Evolutionary conservation across 352 stramenopile species (phyloP), one percentile per base, ranked within the genome.

Genomic region (Globisporangium echinulatum): DNA sequence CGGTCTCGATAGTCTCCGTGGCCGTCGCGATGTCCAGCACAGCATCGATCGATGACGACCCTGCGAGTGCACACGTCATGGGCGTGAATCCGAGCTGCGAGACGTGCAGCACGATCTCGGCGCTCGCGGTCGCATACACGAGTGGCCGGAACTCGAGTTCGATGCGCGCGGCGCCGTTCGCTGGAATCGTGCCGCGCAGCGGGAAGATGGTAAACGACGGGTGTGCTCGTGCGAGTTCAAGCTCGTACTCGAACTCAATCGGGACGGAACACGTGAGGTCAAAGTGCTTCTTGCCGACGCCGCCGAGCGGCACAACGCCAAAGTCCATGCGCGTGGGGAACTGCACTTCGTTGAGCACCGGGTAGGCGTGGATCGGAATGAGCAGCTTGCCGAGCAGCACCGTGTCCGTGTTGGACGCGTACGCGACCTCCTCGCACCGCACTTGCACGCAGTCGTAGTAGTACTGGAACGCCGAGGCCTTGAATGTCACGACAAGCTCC

Each of bases 381-480:
- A 93, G 61, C 7, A 82, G 73, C 49, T 69, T 74, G 43, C 76
- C 75, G 10, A 66, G 53, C 7, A 72, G 68, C 39, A 59, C 57
- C 7, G 70, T 63, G 37, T 77, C 64, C 13, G 76, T 56, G 58
- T 75, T 90, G 43, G 77, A 87, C 13, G 72, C 69, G 54, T 88
- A 90, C 49, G 72, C 78, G 14, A 90, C 77, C 39, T 94, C 71
- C 55, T 90, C 80, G 59, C 82, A 86, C 14, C 66, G 68, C 52
- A 96, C 75, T 42, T 87, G 72, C 49, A 97, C 66, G 54, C 79
- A 93, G 70, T 96, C 89, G 72, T 95, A 93, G 69, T 96, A 91
- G 70, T 96, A 97, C 57, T 93, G 85, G 54, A 87, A 92, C 43
- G 87, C 78, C 6, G 60, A 53, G 0, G 87, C 75, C 5, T 63